Evolutionary conservation across 2,329 filamentous ascomycete species (phyloP).

Genomic region (Pseudofabraea citricarpa): DNA sequence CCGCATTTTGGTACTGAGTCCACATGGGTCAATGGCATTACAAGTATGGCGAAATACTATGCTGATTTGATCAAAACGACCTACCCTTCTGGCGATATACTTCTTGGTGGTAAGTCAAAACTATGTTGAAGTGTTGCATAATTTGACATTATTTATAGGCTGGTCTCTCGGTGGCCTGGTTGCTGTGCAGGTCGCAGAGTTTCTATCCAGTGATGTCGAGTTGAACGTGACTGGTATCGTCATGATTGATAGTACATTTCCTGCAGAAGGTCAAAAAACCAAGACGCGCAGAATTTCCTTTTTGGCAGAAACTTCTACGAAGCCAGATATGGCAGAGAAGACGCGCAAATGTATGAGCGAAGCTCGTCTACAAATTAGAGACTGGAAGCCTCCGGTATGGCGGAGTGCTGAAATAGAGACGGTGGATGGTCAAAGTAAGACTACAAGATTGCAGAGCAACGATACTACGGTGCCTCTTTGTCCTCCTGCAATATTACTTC

Average conservation of each 20-base stretch:
- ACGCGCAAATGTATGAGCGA: slow-evolving; percentile 2
- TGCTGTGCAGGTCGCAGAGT: slow-evolving; percentile 1
- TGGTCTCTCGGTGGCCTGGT: slow-evolving; percentile 1
- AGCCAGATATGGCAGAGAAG: slow-evolving; percentile 1
- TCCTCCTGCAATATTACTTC: slow-evolving; percentile 2
- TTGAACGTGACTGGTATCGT: slow-evolving; percentile 1
- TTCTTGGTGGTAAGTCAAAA: slow-evolving; percentile 1
- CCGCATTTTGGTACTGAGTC: slow-evolving; percentile 1
- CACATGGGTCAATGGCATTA: slow-evolving; percentile 1
- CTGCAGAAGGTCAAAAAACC: not conserved
- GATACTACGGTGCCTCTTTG: not conserved
- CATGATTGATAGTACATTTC: slow-evolving; percentile 2
- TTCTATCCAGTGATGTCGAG: slow-evolving; percentile 1
- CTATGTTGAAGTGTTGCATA: not conserved
- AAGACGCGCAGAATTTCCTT: not conserved
- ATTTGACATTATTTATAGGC: slow-evolving; percentile 1
- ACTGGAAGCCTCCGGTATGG: not conserved
- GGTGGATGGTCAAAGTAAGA: not conserved
- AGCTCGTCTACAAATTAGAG: not conserved
- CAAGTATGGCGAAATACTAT: slow-evolving; percentile 2
- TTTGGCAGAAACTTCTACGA: slow-evolving; percentile 1
- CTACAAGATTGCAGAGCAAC: not conserved
- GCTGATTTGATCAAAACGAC: not conserved
- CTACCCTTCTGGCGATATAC: not conserved
- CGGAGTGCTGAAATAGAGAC: not conserved